phyloP scores from a whole-genome alignment of 345 rosid genomes.

The Lepidium sativum region DNA sequence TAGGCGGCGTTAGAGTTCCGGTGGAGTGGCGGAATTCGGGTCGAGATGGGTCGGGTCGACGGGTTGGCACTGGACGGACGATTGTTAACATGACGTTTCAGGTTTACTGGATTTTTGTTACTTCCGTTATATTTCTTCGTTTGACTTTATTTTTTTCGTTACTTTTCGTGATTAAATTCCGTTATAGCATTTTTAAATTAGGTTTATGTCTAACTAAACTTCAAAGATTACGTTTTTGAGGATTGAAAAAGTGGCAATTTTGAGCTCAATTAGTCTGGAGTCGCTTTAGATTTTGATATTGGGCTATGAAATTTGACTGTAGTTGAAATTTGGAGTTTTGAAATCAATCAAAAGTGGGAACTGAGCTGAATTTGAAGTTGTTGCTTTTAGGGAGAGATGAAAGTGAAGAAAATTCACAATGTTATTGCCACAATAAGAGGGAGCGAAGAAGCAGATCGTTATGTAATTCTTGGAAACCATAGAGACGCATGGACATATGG shows the following conservation, averaged over 20 bases:
- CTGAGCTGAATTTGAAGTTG: not conserved
- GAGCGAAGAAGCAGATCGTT: slow-evolving; percentile 69
- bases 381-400: slow-evolving; percentile 57
- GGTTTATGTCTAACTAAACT: not conserved
- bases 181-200: not conserved
- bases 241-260: not conserved
- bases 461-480: slow-evolving; percentile 80
- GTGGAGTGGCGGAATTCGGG: slow-evolving; percentile 47
- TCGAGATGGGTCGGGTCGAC: slow-evolving; percentile 26
- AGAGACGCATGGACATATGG: slow-evolving; percentile 99
- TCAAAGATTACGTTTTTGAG: not conserved
- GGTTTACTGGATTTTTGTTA: slow-evolving; percentile 31
- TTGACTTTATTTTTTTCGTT: slow-evolving; percentile 14
- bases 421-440: slow-evolving; percentile 70
- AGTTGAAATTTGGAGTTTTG: not conserved
- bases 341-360: not conserved
- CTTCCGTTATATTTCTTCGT: slow-evolving; percentile 4
- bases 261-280: not conserved
- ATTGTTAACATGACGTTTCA: slow-evolving; percentile 65
- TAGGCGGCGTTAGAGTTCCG: slow-evolving; percentile 50
- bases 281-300: not conserved
- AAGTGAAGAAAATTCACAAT: slow-evolving; percentile 48
- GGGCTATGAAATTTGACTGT: not conserved
- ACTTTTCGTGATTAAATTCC: not conserved
- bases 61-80: slow-evolving; percentile 67